These are phyloP conservation scores for Reticulascus tulasneorum DNA, from an alignment of 2,329 filamentous ascomycete species.

Conservation along the genomic window DNA sequence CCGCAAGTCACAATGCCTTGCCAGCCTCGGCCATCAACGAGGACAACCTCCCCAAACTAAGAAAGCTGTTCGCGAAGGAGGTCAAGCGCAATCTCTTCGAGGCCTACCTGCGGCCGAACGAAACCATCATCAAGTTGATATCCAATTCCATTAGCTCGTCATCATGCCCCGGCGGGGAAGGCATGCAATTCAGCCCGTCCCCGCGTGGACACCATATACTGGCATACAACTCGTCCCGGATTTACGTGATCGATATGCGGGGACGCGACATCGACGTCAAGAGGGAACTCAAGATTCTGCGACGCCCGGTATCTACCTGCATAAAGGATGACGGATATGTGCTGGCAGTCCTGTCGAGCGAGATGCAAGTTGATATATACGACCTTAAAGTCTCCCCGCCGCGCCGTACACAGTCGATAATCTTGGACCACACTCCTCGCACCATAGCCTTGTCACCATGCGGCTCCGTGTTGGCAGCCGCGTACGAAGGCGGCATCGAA, in stretches of 20 bases:
- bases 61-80: constrained; percentile 63
- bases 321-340: constrained; percentile 74
- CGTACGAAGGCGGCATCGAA: constrained; percentile 86
- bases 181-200: constrained; percentile 79
- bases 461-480: constrained; percentile 76
- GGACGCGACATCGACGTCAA: constrained; percentile 57
- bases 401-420: constrained; percentile 68
- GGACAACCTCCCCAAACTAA: constrained; percentile 55
- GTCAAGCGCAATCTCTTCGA: constrained; percentile 76
- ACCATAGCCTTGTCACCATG: constrained; percentile 78
- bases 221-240: constrained; percentile 80
- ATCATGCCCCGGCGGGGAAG: constrained; percentile 77
- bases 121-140: constrained; percentile 73
- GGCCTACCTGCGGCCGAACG: constrained; percentile 65
- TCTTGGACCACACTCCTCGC: constrained; percentile 73
- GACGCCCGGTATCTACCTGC: constrained; percentile 71
- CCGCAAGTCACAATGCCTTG: constrained; percentile 42
- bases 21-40: constrained; percentile 32
- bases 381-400: constrained; percentile 62
- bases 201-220: constrained; percentile 70
- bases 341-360: constrained; percentile 74
- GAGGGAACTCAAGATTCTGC: constrained; percentile 74
- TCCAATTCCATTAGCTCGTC: constrained; percentile 82
- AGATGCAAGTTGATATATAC: constrained; percentile 85
- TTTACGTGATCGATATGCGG: constrained; percentile 71